Evolutionary conservation across 768 basidiomycete genomes (phyloP), one percentile per base, ranked within the genome.

Genomic region (Cantharellus anzutake): DNA sequence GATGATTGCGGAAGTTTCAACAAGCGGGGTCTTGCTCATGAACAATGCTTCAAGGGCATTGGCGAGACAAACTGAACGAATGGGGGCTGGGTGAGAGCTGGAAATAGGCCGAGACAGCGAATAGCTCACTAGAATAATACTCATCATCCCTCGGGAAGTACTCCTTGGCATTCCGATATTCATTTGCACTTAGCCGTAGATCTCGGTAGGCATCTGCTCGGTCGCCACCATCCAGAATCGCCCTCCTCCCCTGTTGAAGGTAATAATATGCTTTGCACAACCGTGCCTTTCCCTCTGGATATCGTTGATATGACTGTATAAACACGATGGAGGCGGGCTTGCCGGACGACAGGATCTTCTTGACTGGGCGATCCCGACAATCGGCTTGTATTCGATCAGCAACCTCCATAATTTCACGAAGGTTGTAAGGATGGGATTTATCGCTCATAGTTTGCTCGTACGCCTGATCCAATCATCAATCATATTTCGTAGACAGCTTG

Each of bases 131-230:
- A 5, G 56, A 40, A 38, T 57, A 42, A 40, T 40, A 41, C 35
- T 57, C 56, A 42, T 57, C 56, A 57, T 57, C 56, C 42, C 16
- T 5, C 7, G 56, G 56, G 56, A 57, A 57, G 56, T 7, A 57
- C 16, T 42, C 41, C 11, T 7, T 37, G 39, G 56, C 56, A 38
- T 57, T 57, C 41, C 14, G 34, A 38, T 57, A 57, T 38, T 57
- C 56, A 38, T 57, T 57, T 38, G 56, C 56, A 42, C 38, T 42
- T 14, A 57, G 34, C 11, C 56, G 35, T 41, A 57, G 41, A 55
- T 55, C 11, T 37, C 52, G 52, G 35, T 55, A 14, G 41, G 56
- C 56, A 16, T 57, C 56, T 2, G 56, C 34, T 16, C 56, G 56
- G 38, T 57, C 56, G 14, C 42, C 14, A 5, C 56, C 38, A 42